Percentiles rank a stretch among this genome's conserved stretches.
phyloP scores from a whole-genome alignment of 768 basidiomycete genomes.

The Russula ochroleuca region DNA sequence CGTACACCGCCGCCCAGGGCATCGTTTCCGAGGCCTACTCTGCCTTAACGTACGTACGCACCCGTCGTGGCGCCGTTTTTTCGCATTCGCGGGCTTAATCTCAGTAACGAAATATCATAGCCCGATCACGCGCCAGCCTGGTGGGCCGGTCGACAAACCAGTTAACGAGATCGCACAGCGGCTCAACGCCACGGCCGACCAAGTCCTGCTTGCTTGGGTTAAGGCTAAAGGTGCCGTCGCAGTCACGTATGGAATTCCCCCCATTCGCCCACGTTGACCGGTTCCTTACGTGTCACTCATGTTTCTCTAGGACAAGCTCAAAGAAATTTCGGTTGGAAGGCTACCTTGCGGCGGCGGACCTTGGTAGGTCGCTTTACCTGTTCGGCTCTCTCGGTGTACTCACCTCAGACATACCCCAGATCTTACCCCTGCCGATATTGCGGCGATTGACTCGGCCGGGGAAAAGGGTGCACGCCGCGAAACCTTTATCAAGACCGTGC shows the following conservation, averaged over 20 bases:
- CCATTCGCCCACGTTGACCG: not conserved
- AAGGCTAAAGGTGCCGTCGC: conserved; percentile 63
- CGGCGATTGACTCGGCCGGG: conserved; percentile 56
- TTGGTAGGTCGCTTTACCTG: conserved; percentile 41
- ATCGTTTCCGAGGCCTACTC: conserved; percentile 75
- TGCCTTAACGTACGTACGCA: conserved; percentile 48
- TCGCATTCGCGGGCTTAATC: not conserved
- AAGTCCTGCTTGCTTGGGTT: conserved; percentile 68
- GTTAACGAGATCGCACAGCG: conserved; percentile 50
- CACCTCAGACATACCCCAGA: conserved; percentile 33
- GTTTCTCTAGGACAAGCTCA: conserved; percentile 50
- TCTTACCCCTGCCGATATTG: conserved; percentile 49
- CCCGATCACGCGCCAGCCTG: conserved; percentile 55
- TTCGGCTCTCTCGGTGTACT: not conserved
- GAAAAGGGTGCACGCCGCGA: conserved; percentile 36
- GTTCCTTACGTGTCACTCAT: not conserved
- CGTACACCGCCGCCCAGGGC: conserved; percentile 50
- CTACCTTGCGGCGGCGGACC: conserved; percentile 63
- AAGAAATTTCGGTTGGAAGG: conserved; percentile 61
- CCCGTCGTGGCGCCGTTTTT: not conserved
- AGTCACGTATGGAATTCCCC: conserved; percentile 47
- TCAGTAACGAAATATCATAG: conserved; percentile 33
- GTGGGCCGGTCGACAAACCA: conserved; percentile 61
- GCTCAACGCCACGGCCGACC: conserved; percentile 52
- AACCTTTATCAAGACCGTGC: conserved; percentile 5